Base-by-base conservation (phyloP, 2,329 filamentous ascomycete species). In the Microcera coccophila region DNA sequence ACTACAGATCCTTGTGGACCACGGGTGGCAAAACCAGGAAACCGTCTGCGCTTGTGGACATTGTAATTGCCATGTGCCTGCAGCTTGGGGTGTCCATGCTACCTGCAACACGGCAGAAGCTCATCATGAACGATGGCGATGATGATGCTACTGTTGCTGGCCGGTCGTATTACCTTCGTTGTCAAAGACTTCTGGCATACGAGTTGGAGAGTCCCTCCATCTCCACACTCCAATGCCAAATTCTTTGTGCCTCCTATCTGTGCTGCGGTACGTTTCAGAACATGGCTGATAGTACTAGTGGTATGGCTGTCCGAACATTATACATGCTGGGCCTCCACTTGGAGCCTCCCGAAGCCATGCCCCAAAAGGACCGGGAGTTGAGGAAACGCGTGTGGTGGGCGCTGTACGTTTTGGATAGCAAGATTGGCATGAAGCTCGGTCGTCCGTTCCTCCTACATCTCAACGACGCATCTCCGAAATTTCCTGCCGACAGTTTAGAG, bases 371-470 rank as follows among this genome's bases (percentile, higher is more conserved):
- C 37, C 51, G 64, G 15, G 73, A 76, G 48, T 55, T 75, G 44
- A 69, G 71, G 4, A 73, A 69, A 48, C 63, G 74, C 1, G 45
- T 79, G 11, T 80, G 76, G 75, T 79, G 74, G 74, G 59, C 57
- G 1, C 51, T 80, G 1, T 78, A 69, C 52, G 59, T 63, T 1
- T 55, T 76, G 14, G 76, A 79, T 38, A 67, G 60, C 44, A 74
- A 74, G 50, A 65, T 59, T 3, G 64, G 63, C 44, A 68, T 71
- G 60, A 72, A 74, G 44, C 62, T 75, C 2, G 73, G 73, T 3
- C 67, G 73, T 1, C 72, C 72, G 1, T 68, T 68, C 22, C 52
- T 62, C 7, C 47, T 68, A 2, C 52, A 65, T 22, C 45, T 62
- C 15, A 56, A 59, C 12, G 41, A 62, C 15, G 60, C 63, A 5